Evolutionary conservation across 768 basidiomycete species (phyloP), one percentile per base, ranked within the genome.

Genomic region (Auricularia sp.): DNA sequence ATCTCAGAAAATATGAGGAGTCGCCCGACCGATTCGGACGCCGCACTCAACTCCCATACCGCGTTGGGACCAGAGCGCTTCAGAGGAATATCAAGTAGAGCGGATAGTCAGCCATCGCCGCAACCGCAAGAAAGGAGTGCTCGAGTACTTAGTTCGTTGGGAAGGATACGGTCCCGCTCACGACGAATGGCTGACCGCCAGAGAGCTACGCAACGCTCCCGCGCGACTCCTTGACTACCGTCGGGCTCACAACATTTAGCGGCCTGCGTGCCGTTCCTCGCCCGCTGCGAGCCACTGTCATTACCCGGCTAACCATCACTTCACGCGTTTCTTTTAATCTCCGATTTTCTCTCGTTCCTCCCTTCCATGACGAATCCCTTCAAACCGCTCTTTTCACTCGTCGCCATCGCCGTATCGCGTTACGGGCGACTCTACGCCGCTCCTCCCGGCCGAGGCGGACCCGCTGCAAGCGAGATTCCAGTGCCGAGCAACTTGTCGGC

Each of bases 171-270:
- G 69, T 1, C 69, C 73, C 0, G 54, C 67, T 0, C 67, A 70
- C 7, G 71, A 74, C 56, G 65, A 67, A 0, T 74, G 72, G 70
- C 47, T 73, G 0, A 68, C 71, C 0, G 72, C 71, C 35, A 66
- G 63, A 36, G 67, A 68, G 10, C 36, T 73, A 0, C 64, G 72
- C 2, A 72, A 73, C 44, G 67, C 71, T 0, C 72, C 70, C 0
- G 66, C 66, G 13, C 5, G 47, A 16, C n/a, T 51, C 6, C 13
- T 51, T 4, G 47, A 51, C 4, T 51, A 51, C 47, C 47, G 47
- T 21, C 47, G 47, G 4, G 47, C 47, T 51, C 47, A 51, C n/a
- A 14, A 21, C 6, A 5, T 51, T 5, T 51, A 16, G 18, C 3
- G 47, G 3, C 42, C 8, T n/a, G n/a, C n/a, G n/a, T n/a, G n/a